Conservation (phyloP, 768 basidiomycete genomes). For the Psilocybe tampanensis region DNA sequence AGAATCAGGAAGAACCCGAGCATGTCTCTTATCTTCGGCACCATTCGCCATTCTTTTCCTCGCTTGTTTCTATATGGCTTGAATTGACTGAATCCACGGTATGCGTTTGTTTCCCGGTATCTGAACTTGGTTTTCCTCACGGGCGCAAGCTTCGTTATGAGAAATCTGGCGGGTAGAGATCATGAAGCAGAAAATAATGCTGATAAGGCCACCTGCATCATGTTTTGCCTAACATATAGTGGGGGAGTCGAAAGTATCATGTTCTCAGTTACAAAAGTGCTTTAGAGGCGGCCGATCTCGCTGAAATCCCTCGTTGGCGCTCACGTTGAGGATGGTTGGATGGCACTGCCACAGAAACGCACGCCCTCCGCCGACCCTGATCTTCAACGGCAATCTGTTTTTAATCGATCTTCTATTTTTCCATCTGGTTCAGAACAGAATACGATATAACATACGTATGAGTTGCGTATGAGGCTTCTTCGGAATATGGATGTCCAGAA, state of each 20-base stretch:
- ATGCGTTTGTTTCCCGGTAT: neutral
- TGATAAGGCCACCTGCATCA: neutral
- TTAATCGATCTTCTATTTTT: neutral
- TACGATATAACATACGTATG: too few relatives aligned
- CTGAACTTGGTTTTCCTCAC: too few relatives aligned
- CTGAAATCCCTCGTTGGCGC: neutral
- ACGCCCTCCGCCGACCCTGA: slow-evolving; percentile 4
- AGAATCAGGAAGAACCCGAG: neutral
- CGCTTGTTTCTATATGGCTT: neutral
- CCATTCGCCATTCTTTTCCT: slow-evolving; percentile 5
- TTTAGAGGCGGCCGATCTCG: neutral
- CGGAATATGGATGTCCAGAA: neutral
- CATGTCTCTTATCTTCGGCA: neutral
- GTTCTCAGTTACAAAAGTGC: neutral
- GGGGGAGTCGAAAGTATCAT: neutral
- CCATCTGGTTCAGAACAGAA: neutral
- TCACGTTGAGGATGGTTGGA: neutral
- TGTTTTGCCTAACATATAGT: neutral
- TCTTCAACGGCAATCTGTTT: neutral
- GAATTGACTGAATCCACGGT: neutral
- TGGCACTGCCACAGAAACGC: slow-evolving; percentile 1
- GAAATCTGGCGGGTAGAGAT: neutral
- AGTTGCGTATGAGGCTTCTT: neutral
- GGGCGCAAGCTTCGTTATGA: neutral
- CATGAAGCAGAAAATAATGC: neutral